phyloP scores from a whole-genome alignment of 352 stramenopile species.

The Phytophthora multivora region DNA sequence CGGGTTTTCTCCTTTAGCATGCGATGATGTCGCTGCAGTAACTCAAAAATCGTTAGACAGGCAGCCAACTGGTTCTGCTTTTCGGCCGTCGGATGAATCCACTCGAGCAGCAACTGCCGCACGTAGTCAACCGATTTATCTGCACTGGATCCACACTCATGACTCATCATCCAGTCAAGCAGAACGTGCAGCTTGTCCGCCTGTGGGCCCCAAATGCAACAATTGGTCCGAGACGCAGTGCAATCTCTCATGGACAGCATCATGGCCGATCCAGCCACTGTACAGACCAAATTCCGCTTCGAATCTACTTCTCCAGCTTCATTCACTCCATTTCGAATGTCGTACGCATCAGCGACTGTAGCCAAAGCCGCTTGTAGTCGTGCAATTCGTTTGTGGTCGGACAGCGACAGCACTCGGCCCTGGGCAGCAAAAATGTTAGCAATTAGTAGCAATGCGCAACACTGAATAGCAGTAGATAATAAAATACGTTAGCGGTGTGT shows the following conservation, averaged over 20 bases:
- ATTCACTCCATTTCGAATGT: not conserved
- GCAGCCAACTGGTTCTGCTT: conserved; percentile 63
- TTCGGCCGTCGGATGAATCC: conserved; percentile 27
- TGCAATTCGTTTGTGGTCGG: conserved; percentile 70
- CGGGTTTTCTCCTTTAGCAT: conserved; percentile 1
- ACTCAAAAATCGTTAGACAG: conserved; percentile 64
- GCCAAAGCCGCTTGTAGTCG: conserved; percentile 48
- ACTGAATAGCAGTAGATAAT: not conserved
- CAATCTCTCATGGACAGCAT: conserved; percentile 51
- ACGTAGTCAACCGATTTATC: conserved; percentile 26
- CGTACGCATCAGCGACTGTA: conserved; percentile 28
- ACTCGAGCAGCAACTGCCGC: conserved; percentile 40
- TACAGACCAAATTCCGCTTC: conserved; percentile 50
- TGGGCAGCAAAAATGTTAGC: conserved; percentile 5
- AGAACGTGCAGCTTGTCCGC: conserved; percentile 55
- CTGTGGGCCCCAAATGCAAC: conserved; percentile 56
- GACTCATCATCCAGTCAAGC: conserved; percentile 56
- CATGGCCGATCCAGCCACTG: conserved; percentile 45
- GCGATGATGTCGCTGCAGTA: conserved; percentile 45
- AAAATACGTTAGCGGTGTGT: conserved; percentile 13
- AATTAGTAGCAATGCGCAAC: conserved; percentile 5
- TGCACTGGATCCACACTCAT: conserved; percentile 2
- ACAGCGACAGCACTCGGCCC: conserved; percentile 40
- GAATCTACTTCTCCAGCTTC: not conserved
- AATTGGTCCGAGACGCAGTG: conserved; percentile 49